Evolutionary conservation across 202 grass and related monocot genomes (phyloP).

Genomic region (Zizania palustris): DNA sequence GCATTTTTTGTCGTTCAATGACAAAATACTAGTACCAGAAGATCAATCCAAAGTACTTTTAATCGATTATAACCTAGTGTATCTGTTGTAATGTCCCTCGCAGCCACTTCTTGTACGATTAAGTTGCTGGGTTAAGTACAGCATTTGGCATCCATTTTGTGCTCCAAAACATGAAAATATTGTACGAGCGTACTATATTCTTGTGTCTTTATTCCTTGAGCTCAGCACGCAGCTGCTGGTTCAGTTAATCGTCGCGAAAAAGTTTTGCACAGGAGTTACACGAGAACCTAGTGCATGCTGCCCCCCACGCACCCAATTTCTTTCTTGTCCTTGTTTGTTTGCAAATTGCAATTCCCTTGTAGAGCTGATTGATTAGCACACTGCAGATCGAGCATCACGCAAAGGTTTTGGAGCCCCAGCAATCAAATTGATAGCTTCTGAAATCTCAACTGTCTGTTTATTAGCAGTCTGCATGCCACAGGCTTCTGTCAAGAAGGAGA

Average conservation of each 20-base stretch:
- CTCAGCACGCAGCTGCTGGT: too few relatives aligned
- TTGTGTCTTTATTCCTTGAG: too few relatives aligned
- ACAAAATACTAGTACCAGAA: too few relatives aligned
- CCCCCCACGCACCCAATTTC: slow-evolving; percentile 34
- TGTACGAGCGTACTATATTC: background rate
- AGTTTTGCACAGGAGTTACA: too few relatives aligned
- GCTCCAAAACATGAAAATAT: background rate
- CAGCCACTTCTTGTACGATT: too few relatives aligned
- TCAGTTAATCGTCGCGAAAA: too few relatives aligned
- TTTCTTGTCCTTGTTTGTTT: slow-evolving; percentile 51
- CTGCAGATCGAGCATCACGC: slow-evolving; percentile 48
- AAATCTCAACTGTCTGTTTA: slow-evolving; percentile 2
- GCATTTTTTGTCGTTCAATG: background rate
- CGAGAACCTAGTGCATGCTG: too few relatives aligned
- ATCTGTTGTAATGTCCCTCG: too few relatives aligned
- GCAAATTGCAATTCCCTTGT: slow-evolving; percentile 43
- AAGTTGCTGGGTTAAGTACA: too few relatives aligned
- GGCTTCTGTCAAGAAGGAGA: too few relatives aligned
- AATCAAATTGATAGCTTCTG: slow-evolving; percentile 37
- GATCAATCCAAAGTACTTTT: too few relatives aligned
- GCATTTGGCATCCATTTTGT: background rate
- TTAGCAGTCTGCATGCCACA: background rate
- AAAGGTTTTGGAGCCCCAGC: slow-evolving; percentile 57
- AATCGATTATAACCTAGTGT: too few relatives aligned
- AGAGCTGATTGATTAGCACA: slow-evolving; percentile 52